Evolutionary conservation across 805 yeast species (phyloP).

Genomic region (Teunomyces aglyptinius): DNA sequence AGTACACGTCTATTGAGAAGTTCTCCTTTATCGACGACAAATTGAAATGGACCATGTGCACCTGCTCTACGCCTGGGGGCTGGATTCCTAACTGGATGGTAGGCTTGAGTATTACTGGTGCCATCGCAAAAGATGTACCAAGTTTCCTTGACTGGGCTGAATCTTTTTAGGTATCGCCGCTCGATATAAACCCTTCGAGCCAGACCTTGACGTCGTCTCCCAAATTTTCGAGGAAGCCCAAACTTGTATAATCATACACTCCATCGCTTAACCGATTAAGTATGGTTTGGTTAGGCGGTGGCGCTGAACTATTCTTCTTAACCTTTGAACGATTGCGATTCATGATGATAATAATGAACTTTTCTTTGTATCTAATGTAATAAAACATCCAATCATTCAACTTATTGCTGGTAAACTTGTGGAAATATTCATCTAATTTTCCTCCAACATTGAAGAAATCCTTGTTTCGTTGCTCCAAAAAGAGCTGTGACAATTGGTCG

Average conservation of each 20-base stretch:
- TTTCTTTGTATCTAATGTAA: slow-evolving; percentile 27
- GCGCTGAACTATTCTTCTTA: slow-evolving; percentile 10
- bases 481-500: slow-evolving; percentile 34
- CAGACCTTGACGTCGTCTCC: slow-evolving; percentile 43
- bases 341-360: slow-evolving; percentile 34
- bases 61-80: slow-evolving; percentile 40
- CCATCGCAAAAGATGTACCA: slow-evolving; percentile 42
- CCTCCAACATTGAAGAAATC: slow-evolving; percentile 20
- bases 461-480: slow-evolving; percentile 21
- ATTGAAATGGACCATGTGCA: slow-evolving; percentile 39
- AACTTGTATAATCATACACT: slow-evolving; percentile 28
- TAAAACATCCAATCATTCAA: slow-evolving; percentile 44
- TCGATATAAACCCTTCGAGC: slow-evolving; percentile 30
- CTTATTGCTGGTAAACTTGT: slow-evolving; percentile 38
- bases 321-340: slow-evolving; percentile 27
- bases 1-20: slow-evolving; percentile 37
- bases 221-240: slow-evolving; percentile 40
- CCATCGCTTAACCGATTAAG: slow-evolving; percentile 19
- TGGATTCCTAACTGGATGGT: slow-evolving; percentile 37
- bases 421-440: slow-evolving; percentile 33
- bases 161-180: slow-evolving; percentile 13
- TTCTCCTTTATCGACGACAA: slow-evolving; percentile 20
- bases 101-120: slow-evolving; percentile 27
- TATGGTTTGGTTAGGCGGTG: slow-evolving; percentile 4
- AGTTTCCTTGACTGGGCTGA: slow-evolving; percentile 31